Percentiles rank a stretch among this genome's conserved stretches.
These are phyloP conservation scores for Thelephora terrestris DNA, from an alignment of 1,284 basidiomycete genomes.

Conservation along the genomic window DNA sequence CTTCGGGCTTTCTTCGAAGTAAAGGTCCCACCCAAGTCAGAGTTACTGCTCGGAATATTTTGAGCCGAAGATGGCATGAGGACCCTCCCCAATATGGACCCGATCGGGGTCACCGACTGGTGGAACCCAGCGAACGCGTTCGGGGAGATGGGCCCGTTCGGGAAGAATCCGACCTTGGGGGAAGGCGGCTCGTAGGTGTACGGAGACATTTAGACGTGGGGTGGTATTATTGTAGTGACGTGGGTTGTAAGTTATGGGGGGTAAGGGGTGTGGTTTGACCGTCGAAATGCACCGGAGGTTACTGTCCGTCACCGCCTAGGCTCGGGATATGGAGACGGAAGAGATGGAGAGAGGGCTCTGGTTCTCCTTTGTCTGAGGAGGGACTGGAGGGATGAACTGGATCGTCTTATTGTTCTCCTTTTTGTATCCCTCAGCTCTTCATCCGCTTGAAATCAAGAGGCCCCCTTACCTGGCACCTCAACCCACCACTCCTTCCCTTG, in stretches of 20 bases:
- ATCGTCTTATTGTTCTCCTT: too few relatives aligned
- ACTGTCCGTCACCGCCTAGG: too few relatives aligned
- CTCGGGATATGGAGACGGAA: not conserved
- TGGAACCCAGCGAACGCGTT: conserved; percentile 57
- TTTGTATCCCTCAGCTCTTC: too few relatives aligned
- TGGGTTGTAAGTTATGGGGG: conserved; percentile 1
- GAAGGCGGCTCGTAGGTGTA: conserved; percentile 22
- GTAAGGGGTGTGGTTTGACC: too few relatives aligned
- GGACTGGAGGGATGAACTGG: conserved; percentile 1
- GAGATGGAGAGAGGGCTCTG: not conserved
- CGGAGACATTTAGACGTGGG: conserved; percentile 18
- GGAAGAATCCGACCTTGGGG: conserved; percentile 25
- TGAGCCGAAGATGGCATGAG: not conserved
- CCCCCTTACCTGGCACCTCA: too few relatives aligned
- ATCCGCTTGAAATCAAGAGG: too few relatives aligned
- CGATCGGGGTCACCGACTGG: conserved; percentile 26
- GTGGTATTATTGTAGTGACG: not conserved
- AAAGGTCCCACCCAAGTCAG: not conserved
- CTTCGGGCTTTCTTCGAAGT: not conserved
- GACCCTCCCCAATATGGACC: not conserved
- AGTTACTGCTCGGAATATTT: not conserved
- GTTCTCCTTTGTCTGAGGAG: not conserved
- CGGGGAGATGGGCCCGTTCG: conserved; percentile 24
- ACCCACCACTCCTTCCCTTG: too few relatives aligned
- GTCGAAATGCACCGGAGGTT: not conserved